phyloP scores from a whole-genome alignment of 2,329 filamentous ascomycete genomes.

The Aureobasidium namibiae region DNA sequence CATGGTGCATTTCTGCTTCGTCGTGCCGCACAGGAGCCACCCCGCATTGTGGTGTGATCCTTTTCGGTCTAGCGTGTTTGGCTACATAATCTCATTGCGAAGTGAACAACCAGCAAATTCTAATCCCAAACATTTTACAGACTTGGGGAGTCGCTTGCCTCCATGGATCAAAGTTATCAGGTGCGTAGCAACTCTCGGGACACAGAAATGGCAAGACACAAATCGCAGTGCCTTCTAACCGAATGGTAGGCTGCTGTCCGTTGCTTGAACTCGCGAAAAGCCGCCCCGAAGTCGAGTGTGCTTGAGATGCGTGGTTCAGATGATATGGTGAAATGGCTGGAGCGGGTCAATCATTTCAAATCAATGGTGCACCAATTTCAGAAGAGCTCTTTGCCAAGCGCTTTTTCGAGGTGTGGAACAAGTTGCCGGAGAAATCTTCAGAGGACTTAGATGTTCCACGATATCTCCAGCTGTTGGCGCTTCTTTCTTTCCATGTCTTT shows the following conservation, averaged over 20 bases:
- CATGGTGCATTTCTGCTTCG: neutral
- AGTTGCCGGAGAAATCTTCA: neutral
- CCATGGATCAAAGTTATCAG: neutral
- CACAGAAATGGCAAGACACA: neutral
- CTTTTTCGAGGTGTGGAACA: neutral
- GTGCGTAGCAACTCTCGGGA: neutral
- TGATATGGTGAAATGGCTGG: neutral
- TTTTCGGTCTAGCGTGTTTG: neutral
- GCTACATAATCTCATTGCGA: neutral
- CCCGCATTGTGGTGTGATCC: neutral
- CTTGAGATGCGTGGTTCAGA: neutral
- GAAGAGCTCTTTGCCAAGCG: neutral
- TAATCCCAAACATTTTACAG: neutral
- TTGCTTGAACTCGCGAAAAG: neutral
- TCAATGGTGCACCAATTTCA: neutral
- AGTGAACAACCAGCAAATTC: neutral
- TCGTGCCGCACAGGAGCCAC: neutral
- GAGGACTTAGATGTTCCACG: neutral
- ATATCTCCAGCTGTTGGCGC: neutral
- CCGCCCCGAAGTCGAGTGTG: neutral
- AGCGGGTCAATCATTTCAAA: neutral
- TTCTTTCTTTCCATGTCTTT: neutral
- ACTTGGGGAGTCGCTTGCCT: neutral
- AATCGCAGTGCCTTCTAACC: neutral
- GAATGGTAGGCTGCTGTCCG: neutral